Evolutionary conservation across 352 stramenopile genomes (phyloP).

Genomic region (Globisporangium middletonii): DNA sequence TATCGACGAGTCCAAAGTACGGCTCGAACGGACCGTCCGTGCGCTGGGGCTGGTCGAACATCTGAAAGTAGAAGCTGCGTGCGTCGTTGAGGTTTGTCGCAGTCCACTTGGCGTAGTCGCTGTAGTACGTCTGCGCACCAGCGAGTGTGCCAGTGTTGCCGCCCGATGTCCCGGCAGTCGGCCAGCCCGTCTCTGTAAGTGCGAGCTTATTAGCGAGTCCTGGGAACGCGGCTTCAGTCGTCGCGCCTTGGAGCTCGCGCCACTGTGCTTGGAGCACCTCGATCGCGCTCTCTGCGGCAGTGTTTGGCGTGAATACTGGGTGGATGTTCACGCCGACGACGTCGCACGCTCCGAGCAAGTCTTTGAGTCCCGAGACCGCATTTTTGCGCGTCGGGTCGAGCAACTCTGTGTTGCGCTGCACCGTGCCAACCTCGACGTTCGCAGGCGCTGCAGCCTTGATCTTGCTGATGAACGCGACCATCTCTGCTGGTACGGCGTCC

Average conservation of each 20-base stretch:
- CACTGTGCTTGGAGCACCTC: conserved; percentile 35
- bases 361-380: conserved; percentile 24
- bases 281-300: conserved; percentile 31
- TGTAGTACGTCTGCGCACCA: conserved; percentile 34
- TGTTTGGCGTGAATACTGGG: conserved; percentile 42
- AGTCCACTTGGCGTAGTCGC: conserved; percentile 29
- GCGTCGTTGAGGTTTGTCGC: conserved; percentile 22
- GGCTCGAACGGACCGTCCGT: conserved; percentile 37
- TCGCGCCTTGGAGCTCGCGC: conserved; percentile 26
- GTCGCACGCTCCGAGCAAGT: conserved; percentile 49
- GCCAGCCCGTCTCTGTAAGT: conserved; percentile 63
- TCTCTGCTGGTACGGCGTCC: conserved; percentile 24
- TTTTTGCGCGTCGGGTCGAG: conserved; percentile 31
- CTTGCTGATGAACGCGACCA: conserved; percentile 34
- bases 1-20: conserved; percentile 39
- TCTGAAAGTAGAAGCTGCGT: conserved; percentile 54
- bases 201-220: conserved; percentile 41
- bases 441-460: conserved; percentile 23
- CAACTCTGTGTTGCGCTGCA: conserved; percentile 47
- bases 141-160: conserved; percentile 40
- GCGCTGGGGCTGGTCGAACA: conserved; percentile 47
- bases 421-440: conserved; percentile 32
- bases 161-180: conserved; percentile 25
- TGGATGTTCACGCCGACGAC: conserved; percentile 72
- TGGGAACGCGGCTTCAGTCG: conserved; percentile 31